Evolutionary conservation across 768 basidiomycete genomes (phyloP).

Genomic region (Termitomyces sp.): DNA sequence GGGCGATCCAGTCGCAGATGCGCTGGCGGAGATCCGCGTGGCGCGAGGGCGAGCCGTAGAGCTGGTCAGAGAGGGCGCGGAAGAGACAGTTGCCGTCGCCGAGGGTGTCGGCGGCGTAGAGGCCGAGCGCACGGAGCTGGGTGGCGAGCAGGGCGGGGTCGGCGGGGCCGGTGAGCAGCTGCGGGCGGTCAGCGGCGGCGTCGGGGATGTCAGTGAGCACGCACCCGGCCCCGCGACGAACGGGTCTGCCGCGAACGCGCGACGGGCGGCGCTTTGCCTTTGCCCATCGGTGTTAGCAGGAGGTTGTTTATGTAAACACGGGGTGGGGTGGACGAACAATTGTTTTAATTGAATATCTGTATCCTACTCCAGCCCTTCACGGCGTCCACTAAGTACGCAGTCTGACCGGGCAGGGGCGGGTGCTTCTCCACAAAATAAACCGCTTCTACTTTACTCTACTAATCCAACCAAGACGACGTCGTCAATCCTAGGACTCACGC

Average conservation of each 20-base stretch:
- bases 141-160: conserved; percentile 44
- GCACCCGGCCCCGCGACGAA: conserved; percentile 35
- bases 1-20: conserved; percentile 79
- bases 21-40: conserved; percentile 68
- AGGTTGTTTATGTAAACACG: too few species aligned
- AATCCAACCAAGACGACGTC: too few species aligned
- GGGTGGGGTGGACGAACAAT: too few species aligned
- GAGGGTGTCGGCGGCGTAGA: conserved; percentile 83
- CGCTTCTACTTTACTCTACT: too few species aligned
- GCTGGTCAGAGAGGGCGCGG: conserved; percentile 84
- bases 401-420: too few species aligned
- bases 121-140: conserved; percentile 72
- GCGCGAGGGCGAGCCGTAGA: conserved; percentile 67
- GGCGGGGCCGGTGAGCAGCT: conserved; percentile 30
- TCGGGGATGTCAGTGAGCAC: conserved; percentile 14
- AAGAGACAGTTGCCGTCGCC: conserved; percentile 95
- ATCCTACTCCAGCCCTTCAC: too few species aligned
- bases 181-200: conserved; percentile 3
- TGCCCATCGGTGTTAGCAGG: not conserved
- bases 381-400: too few species aligned
- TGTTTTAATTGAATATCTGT: too few species aligned
- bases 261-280: not conserved
- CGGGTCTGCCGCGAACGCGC: conserved; percentile 34
- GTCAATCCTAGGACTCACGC: too few species aligned
- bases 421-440: too few species aligned